Evolutionary conservation across 805 yeast genomes (phyloP), one percentile per base, ranked within the genome.

Genomic region (Schwanniomyces vanrijiae): DNA sequence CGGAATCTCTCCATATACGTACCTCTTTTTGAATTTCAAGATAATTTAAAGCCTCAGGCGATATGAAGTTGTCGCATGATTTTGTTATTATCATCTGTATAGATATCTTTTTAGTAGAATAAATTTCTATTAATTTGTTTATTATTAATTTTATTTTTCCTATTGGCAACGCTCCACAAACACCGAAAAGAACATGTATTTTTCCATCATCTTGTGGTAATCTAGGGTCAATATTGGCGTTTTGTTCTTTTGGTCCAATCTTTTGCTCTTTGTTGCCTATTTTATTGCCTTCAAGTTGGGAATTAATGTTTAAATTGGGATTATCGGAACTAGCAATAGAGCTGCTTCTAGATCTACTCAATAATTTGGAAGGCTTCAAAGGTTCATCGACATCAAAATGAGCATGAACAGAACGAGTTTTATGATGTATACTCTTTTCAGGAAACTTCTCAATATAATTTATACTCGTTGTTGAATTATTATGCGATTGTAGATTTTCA

Each of bases 321-420:
- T 13, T n/a, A 7, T 61, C 70, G 8, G 68, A 55, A 29, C 59
- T 59, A 6, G 65, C 51, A 8, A 62, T 66, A 10, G 76, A 70
- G 6, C 74, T 73, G 52, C 76, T 71, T 45, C 77, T 59, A 2
- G 75, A 69, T 34, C 75, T 47, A 44, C 52, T 64, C 25, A 40
- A 51, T 4, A 56, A 46, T 46, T 69, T 71, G 8, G 55, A 62
- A 5, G 66, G 83, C 57, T 80, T 84, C n/a, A 81, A 60, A 1
- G 85, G 74, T 47, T 86, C 91, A 50, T 83, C 87, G 8, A 82
- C 83, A 54, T 77, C 78, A 60, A 88, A 88, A 65, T 87, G 96
- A 0, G 94, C 90, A 65, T 88, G 96, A 51, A 84, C 84, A 0
- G 88, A 78, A 14, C 86, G 76, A 18, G 77, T 60, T 61, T 81